Base-by-base conservation (phyloP, 768 basidiomycete genomes). In the Tricholoma furcatifolium region DNA sequence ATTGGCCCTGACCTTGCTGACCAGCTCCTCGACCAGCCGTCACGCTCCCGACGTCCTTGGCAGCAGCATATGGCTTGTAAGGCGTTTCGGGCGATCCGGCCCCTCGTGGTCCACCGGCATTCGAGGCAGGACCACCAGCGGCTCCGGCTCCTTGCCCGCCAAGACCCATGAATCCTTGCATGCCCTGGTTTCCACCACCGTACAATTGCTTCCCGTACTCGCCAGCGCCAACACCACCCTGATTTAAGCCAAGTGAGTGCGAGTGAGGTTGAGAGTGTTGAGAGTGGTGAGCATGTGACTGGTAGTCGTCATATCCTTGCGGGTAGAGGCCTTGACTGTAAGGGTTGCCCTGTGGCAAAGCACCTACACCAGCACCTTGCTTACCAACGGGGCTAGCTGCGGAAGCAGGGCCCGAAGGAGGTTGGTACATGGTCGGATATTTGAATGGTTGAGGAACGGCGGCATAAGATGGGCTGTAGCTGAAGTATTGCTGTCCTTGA, bases 351-450 rank as follows among this genome's bases (percentile, higher is more conserved):
- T 78, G 76, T 2, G 73, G 75, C 54, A 76, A 73, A 18, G 74
- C 70, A 43, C 67, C 69, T 30, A 72, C 80, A 53, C 78, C 77
- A 45, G 72, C 75, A 35, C 80, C 81, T 61, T 87, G 87, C 63
- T 87, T 87, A n/a, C 76, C 70, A 4, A 79, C 81, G 1, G 85
- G 84, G 50, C 83, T 84, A 0, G 84, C 80, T 5, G 80, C 83
- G 14, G 80, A 80, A 3, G 79, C 82, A 14, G 86, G 86, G 0
- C 83, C 83, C 18, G 87, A 85, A 14, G 85, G 85, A 30, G 83
- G 78, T 60, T 85, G 84, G 74, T 87, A 90, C 70, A 90, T 83
- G 27, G 87, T 67, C 2, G 87, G 87, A 63, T 90, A 91, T 69
- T 91, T 87, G 64, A 84, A 88, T 3, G 82, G 83, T 61, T 87